phyloP scores from a whole-genome alignment of 768 basidiomycete species.

The button mushroom (Agaricus bisporus) region DNA sequence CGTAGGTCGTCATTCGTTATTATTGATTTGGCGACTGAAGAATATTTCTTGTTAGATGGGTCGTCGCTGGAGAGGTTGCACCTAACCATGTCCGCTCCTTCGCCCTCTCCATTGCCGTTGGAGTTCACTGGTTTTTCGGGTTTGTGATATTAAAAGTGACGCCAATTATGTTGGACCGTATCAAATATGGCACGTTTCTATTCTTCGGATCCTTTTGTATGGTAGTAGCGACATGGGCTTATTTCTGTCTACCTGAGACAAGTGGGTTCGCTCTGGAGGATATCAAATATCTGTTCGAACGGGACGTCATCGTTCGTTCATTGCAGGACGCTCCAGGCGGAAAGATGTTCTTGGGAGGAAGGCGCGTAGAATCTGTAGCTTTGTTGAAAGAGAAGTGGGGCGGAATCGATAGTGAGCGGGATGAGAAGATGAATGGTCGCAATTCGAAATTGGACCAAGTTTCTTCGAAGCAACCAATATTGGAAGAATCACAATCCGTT shows the following conservation, averaged over 20 bases:
- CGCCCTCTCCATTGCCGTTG: constrained; percentile 30
- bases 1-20: constrained; percentile 18
- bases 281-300: constrained; percentile 37
- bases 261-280: constrained; percentile 39
- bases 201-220: constrained; percentile 36
- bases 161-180: constrained; percentile 25
- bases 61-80: constrained; percentile 34
- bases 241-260: constrained; percentile 42
- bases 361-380: constrained; percentile 19
- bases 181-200: constrained; percentile 35
- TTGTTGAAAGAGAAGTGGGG: constrained; percentile 13
- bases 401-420: background rate
- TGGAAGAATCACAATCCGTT: background rate
- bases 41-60: constrained; percentile 20
- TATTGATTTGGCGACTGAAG: background rate
- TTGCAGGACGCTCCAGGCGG: constrained; percentile 37
- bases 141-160: constrained; percentile 42
- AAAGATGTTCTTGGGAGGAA: constrained; percentile 24
- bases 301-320: constrained; percentile 27
- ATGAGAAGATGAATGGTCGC: background rate
- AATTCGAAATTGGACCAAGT: background rate
- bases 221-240: constrained; percentile 36
- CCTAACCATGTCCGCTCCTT: constrained; percentile 38
- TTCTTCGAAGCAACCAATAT: background rate
- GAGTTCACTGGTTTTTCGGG: constrained; percentile 40